A percentile compares a stretch with the other conserved stretches of the same genome.
Conservation (phyloP, 441 rosid genomes). For the Omphalea diandra region DNA sequence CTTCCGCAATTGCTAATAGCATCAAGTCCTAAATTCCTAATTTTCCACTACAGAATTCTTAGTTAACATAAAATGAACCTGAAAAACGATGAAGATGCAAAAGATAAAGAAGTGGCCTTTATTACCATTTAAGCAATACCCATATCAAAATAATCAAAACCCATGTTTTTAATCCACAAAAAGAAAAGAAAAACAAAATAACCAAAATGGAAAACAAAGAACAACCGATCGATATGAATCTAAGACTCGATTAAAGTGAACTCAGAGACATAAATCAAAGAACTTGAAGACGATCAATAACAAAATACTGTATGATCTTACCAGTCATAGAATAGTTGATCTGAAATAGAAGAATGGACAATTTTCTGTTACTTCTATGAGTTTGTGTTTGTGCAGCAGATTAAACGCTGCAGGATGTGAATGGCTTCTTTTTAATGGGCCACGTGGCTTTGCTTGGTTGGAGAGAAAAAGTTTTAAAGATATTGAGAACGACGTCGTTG, state of each 20-base stretch:
- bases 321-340: background rate
- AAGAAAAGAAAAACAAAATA: background rate
- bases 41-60: background rate
- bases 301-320: background rate
- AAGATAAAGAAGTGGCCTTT: background rate
- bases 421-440: background rate
- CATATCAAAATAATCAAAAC: background rate
- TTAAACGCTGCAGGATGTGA: too few relatives aligned
- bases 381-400: background rate
- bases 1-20: background rate
- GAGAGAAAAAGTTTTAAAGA: background rate
- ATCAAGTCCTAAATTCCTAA: too few relatives aligned
- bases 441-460: background rate
- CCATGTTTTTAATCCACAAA: background rate
- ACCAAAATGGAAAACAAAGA: background rate
- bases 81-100: background rate
- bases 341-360: conserved; percentile 3
- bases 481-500: background rate
- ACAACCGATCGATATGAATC: conserved; percentile 11
- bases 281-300: background rate
- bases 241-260: background rate
- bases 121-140: background rate
- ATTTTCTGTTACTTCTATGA: background rate
- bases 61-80: background rate
- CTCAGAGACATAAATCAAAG: background rate